Conservation (phyloP, 495 filamentous ascomycete genomes). For the Penicillium arizonense region DNA sequence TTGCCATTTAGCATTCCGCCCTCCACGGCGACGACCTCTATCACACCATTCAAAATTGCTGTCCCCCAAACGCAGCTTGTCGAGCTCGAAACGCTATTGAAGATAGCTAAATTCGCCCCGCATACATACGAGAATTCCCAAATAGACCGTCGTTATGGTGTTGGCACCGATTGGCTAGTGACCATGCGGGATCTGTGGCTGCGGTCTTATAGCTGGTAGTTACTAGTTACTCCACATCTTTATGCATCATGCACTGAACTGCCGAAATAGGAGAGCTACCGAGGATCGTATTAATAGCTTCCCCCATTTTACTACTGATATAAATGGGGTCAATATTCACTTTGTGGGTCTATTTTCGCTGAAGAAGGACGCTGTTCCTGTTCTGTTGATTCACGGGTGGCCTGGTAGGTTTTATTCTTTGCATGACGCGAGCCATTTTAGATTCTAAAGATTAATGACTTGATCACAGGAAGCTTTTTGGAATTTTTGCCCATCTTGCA, state of each 20-base stretch:
- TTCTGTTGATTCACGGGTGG: slow-evolving; percentile 62
- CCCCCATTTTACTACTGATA: slow-evolving; percentile 56
- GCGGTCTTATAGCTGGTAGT: slow-evolving; percentile 43
- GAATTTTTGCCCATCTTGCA: slow-evolving; percentile 54
- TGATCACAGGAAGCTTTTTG: slow-evolving; percentile 46
- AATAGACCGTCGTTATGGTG: slow-evolving; percentile 47
- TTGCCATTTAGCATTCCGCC: slow-evolving; percentile 29
- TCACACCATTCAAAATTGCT: slow-evolving; percentile 38
- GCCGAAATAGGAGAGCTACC: slow-evolving; percentile 38
- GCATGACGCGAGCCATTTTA: background rate
- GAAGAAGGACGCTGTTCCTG: slow-evolving; percentile 56
- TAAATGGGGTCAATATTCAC: slow-evolving; percentile 55
- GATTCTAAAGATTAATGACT: background rate
- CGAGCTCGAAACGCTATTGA: slow-evolving; percentile 49
- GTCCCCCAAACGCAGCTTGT: slow-evolving; percentile 45
- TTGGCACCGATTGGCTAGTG: slow-evolving; percentile 55
- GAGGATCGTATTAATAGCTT: slow-evolving; percentile 61
- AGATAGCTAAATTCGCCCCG: slow-evolving; percentile 51
- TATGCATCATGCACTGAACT: background rate
- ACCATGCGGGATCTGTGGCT: slow-evolving; percentile 54
- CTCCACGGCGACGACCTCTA: slow-evolving; percentile 18
- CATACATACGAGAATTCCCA: slow-evolving; percentile 49
- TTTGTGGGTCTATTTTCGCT: slow-evolving; percentile 63
- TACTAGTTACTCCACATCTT: background rate
- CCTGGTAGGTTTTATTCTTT: slow-evolving; percentile 39